phyloP scores from a whole-genome alignment of 2,329 filamentous ascomycete genomes.

The Ceratocystis lukuohia region DNA sequence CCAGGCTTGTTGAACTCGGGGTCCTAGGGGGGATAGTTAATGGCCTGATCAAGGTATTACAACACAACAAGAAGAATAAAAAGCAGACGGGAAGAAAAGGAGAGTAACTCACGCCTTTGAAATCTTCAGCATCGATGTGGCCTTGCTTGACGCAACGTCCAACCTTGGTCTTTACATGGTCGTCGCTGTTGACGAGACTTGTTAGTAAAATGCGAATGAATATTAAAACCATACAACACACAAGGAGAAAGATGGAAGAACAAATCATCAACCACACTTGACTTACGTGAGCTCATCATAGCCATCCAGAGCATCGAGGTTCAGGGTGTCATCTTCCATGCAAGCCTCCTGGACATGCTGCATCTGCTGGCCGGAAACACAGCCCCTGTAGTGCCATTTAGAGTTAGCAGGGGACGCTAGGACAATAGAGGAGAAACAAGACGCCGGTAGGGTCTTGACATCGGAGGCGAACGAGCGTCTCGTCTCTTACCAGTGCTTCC shows the following conservation, averaged over 20 bases:
- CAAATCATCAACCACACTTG: slow-evolving; percentile 20
- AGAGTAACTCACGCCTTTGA: slow-evolving; percentile 59
- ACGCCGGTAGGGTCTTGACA: not conserved
- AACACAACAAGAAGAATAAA: slow-evolving; percentile 19
- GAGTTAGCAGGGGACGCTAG: not conserved
- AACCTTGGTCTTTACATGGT: slow-evolving; percentile 60
- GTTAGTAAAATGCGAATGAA: not conserved
- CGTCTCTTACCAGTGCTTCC: slow-evolving; percentile 69
- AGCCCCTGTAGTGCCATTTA: slow-evolving; percentile 50
- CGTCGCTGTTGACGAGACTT: slow-evolving; percentile 30
- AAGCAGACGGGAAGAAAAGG: not conserved
- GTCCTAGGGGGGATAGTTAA: slow-evolving; percentile 39
- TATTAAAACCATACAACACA: slow-evolving; percentile 13
- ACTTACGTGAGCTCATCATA: slow-evolving; percentile 55
- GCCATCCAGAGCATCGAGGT: slow-evolving; percentile 61
- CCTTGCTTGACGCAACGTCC: slow-evolving; percentile 58
- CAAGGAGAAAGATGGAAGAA: not conserved
- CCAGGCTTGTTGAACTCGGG: slow-evolving; percentile 59
- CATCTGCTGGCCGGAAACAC: slow-evolving; percentile 65
- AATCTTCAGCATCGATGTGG: slow-evolving; percentile 74
- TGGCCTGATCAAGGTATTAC: not conserved
- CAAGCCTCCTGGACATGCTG: slow-evolving; percentile 48
- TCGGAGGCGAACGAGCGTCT: not conserved
- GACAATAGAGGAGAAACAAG: not conserved
- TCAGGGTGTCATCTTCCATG: slow-evolving; percentile 34